Conservation (phyloP, 176 grass and related monocot genomes). For the Juncus effusus region DNA sequence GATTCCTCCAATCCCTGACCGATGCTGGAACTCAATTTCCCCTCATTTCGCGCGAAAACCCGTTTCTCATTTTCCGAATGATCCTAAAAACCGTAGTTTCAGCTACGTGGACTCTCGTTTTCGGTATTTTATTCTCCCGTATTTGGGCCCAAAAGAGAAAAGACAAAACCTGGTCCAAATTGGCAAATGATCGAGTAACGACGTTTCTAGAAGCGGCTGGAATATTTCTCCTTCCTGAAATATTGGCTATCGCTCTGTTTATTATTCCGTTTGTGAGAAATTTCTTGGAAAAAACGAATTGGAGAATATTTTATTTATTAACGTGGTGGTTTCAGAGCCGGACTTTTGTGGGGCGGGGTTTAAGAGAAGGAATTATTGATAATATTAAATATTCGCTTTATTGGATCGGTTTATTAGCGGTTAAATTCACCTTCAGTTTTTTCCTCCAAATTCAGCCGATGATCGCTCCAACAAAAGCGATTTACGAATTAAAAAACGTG, state of each 20-base stretch:
- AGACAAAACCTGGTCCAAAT: conserved; percentile 34
- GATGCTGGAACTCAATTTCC: conserved; percentile 77
- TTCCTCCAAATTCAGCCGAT: conserved; percentile 89
- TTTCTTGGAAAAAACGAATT: conserved; percentile 78
- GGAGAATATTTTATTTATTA: conserved; percentile 69
- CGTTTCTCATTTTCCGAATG: conserved; percentile 58
- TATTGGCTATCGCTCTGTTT: conserved; percentile 58
- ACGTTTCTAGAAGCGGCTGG: conserved; percentile 54
- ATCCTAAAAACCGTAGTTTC: conserved; percentile 73
- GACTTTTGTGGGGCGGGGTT: conserved; percentile 75
- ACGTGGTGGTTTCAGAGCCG: conserved; percentile 97
- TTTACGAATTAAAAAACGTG: conserved; percentile 39
- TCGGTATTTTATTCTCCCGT: conserved; percentile 46
- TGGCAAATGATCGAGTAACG: conserved; percentile 35
- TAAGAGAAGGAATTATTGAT: conserved; percentile 68
- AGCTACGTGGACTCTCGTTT: conserved; percentile 58
- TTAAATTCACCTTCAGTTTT: conserved; percentile 85
- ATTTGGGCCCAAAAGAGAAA: conserved; percentile 42
- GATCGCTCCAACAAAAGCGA: conserved; percentile 66
- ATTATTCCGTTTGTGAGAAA: conserved; percentile 81
- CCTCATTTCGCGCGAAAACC: conserved; percentile 58
- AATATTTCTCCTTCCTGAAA: conserved; percentile 63
- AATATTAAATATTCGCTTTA: conserved; percentile 75
- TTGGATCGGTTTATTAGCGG: conserved; percentile 65
- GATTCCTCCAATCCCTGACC: conserved; percentile 73